Conservation (phyloP, 176 grass and related monocot genomes). For the Avena sativa region DNA sequence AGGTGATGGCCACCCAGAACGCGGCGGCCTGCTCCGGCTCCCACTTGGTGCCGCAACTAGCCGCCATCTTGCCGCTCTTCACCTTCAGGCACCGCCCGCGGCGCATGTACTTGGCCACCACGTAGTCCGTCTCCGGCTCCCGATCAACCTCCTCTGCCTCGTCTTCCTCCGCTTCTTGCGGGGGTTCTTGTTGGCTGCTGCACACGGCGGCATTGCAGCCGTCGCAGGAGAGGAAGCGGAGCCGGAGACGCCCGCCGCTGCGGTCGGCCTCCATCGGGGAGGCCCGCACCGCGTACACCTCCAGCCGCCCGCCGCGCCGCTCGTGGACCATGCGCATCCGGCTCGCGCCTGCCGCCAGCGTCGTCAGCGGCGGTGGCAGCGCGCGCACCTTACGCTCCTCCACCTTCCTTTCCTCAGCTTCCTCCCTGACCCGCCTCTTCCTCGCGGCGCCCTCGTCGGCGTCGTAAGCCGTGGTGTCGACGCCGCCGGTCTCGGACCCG, state of each 20-base stretch:
- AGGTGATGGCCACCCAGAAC: conserved; percentile 19
- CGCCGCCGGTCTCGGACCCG: conserved; percentile 76
- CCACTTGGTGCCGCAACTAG: conserved; percentile 29
- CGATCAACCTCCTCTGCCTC: not conserved
- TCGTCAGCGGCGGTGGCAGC: conserved; percentile 67
- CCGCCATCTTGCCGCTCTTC: conserved; percentile 24
- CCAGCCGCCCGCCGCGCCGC: conserved; percentile 63
- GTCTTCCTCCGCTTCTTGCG: conserved; percentile 29
- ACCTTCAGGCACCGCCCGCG: conserved; percentile 49
- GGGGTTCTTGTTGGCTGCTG: conserved; percentile 22
- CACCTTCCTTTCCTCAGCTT: conserved; percentile 23
- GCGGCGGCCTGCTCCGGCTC: conserved; percentile 15
- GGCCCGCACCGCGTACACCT: conserved; percentile 55
- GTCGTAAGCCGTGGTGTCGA: conserved; percentile 48
- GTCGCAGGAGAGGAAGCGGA: conserved; percentile 38
- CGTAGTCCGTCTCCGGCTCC: not conserved
- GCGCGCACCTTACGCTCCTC: conserved; percentile 2
- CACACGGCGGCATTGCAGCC: conserved; percentile 17
- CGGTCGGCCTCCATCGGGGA: conserved; percentile 61
- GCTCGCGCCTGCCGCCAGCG: conserved; percentile 45
- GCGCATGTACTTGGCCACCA: conserved; percentile 47
- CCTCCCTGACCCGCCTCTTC: conserved; percentile 31
- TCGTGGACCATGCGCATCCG: conserved; percentile 59
- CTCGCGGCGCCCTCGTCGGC: not conserved
- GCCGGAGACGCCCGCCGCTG: conserved; percentile 62